Evolutionary conservation across 805 yeast species (phyloP), one percentile per base, ranked within the genome.

Genomic region (Wickerhamia fluorescens): DNA sequence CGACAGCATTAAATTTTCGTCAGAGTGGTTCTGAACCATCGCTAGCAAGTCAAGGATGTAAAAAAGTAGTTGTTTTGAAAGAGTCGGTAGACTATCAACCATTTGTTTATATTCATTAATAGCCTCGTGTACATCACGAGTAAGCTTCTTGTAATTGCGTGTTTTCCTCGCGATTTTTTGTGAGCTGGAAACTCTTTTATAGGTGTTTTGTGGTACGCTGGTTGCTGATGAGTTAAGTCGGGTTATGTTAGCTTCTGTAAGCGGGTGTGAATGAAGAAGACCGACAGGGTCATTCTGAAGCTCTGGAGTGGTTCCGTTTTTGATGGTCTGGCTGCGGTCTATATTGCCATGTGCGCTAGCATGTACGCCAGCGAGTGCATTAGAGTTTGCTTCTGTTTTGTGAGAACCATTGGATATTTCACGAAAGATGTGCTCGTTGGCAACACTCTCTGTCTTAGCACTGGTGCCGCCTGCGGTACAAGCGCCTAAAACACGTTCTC

Each of bases 41-140:
- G 94, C 80, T 34, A 92, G 64, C 40, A 92, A 61, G 53, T 92
- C 98, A 37, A 92, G 58, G 14, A 92, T 72, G 60, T 92, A 92
- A 39, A 87, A 81, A 5, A 92, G 63, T 17, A 92, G 63, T 46
- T 89, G 95, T 42, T 78, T 76, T 32, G 89, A 77, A 25, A 81
- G 68, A n/a, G 68, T 68, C 1, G 96, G 95, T 30, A 92, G 67
- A 31, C 64, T 58, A 31, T 74, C 73, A 20, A 92, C 77, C 38
- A 87, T 63, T 14, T 41, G 37, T 41, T 85, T 85, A 53, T 86
- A 86, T 28, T 76, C 81, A 24, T 70, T 73, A 11, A 86, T 67
- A 2, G 94, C 82, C 16, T 70, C 71, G 37, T 74, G 71, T 5
- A 82, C 72, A 42, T 82, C 88, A 31, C 68, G 65, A 1, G 77